Evolutionary conservation across 257 asterid species (phyloP), one percentile per base, ranked within the genome.

Genomic region (Cordia subcordata): DNA sequence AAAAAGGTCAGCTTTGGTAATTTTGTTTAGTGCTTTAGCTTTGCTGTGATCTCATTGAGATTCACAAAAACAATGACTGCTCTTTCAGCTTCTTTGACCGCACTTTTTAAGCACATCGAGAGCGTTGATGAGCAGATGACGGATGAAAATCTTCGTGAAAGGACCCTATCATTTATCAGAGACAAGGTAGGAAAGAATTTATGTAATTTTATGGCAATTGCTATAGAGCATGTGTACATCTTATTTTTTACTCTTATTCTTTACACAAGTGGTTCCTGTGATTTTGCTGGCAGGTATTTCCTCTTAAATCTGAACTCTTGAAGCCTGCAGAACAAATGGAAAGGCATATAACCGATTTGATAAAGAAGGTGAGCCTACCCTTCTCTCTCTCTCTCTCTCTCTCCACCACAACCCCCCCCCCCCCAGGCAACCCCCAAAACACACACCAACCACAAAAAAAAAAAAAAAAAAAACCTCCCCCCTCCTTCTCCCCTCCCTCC

Each of bases 61-160:
- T 67, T n/a, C 33, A 42, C 47, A 57, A 55, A n/a, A 52, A 32
- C 17, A 15, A 44, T 58, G 62, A 33, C 61, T 61, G 70, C 59
- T 22, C 32, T 13, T 69, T 77, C 91, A 90, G 98, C 95, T 68
- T 87, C 98, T 53, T 65, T 90, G 81, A 83, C 91, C 62, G 91
- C 98, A 73, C 81, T 90, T 18, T 90, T 90, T 82, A 90, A 83
- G 77, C 98, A 90, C 81, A 71, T 90, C 56, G 98, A 90, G 88
- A 79, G 89, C 71, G 81, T 85, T 50, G 98, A 87, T 53, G 96
- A 83, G 79, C 94, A 80, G 72, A 77, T 87, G 63, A 77, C 85
- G 40, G 98, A 90, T 87, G 98, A 90, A 68, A 90, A 81, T 81
- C 82, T 87, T 51, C 96, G 96, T 39, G 98, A 85, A 77, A 85